A percentile compares a stretch with the other conserved stretches of the same genome.
Conservation (phyloP, 805 yeast genomes). For the Yarrowia osloensis region DNA sequence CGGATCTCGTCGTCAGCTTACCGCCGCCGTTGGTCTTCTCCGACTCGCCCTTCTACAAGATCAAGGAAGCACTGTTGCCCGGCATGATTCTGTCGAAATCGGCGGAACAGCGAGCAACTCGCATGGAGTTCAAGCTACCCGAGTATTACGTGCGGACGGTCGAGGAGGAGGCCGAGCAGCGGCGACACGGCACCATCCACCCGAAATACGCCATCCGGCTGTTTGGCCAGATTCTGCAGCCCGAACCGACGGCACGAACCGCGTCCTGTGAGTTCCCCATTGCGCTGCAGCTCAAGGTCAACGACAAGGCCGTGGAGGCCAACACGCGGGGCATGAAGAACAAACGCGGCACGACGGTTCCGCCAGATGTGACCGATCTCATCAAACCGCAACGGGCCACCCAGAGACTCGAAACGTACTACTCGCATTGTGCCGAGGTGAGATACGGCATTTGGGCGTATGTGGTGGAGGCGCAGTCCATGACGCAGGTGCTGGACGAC, state of each 20-base stretch:
- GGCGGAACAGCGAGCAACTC: background rate
- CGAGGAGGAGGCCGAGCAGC: constrained; percentile 10
- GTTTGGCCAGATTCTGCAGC: constrained; percentile 44
- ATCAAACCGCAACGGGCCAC: constrained; percentile 36
- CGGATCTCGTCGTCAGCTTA: background rate
- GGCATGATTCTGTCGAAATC: background rate
- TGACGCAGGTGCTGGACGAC: constrained; percentile 47
- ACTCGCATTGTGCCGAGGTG: background rate
- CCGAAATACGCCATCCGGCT: constrained; percentile 33
- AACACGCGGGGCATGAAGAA: constrained; percentile 76
- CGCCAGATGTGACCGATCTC: constrained; percentile 70
- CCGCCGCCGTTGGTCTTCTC: background rate
- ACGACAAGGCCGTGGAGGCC: constrained; percentile 52
- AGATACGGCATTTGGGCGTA: constrained; percentile 50
- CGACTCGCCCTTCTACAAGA: constrained; percentile 2
- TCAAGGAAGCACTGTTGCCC: background rate
- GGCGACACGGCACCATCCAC: background rate
- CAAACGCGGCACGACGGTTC: constrained; percentile 74
- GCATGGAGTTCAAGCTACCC: constrained; percentile 17
- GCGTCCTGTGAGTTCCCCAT: constrained; percentile 54
- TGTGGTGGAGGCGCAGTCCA: constrained; percentile 54
- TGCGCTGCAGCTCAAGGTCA: constrained; percentile 67
- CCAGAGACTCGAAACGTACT: constrained; percentile 9
- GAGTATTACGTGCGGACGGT: background rate
- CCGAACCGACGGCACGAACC: background rate